Percentiles rank a stretch among this genome's conserved stretches.
These are phyloP conservation scores for Russula ochroleuca DNA, from an alignment of 768 basidiomycete genomes.

Conservation along the genomic window DNA sequence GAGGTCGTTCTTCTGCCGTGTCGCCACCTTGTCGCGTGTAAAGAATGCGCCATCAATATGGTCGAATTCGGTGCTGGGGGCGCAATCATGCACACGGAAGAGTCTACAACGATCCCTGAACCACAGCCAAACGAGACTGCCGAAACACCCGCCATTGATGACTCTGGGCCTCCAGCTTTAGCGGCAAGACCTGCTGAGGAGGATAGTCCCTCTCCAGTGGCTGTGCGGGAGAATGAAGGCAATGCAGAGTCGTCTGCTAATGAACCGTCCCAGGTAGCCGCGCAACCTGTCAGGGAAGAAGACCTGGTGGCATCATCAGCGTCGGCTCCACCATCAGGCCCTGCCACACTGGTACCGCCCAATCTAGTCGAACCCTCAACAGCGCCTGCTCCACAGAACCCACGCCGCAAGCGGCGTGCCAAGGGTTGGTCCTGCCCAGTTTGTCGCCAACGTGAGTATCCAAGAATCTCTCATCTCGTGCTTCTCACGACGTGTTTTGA, in stretches of 20 bases:
- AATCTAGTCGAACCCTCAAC: constrained; percentile 23
- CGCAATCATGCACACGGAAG: constrained; percentile 60
- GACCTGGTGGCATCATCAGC: neutral
- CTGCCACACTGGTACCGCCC: constrained; percentile 24
- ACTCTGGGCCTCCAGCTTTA: constrained; percentile 30
- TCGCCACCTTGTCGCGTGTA: constrained; percentile 90
- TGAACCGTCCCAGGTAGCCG: constrained; percentile 19
- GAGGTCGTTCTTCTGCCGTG: constrained; percentile 94
- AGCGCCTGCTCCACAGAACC: constrained; percentile 34
- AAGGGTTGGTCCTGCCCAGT: constrained; percentile 99
- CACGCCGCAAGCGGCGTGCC: constrained; percentile 81
- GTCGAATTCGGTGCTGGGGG: constrained; percentile 96
- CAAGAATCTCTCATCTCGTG: neutral
- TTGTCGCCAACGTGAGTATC: constrained; percentile 81
- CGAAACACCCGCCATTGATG: constrained; percentile 21
- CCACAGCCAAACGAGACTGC: constrained; percentile 32
- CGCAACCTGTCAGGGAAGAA: constrained; percentile 23
- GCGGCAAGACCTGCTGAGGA: constrained; percentile 31
- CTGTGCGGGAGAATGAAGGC: neutral
- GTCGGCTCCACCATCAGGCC: constrained; percentile 1
- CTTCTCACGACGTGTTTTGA: neutral
- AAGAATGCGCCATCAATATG: constrained; percentile 95
- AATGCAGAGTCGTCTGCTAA: neutral
- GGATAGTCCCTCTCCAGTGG: neutral
- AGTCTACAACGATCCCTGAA: constrained; percentile 34